A percentile compares a stretch with the other conserved stretches of the same genome.
Evolutionary conservation across 495 filamentous ascomycete genomes (phyloP).

Genomic region (Recurvomyces mirabilis): DNA sequence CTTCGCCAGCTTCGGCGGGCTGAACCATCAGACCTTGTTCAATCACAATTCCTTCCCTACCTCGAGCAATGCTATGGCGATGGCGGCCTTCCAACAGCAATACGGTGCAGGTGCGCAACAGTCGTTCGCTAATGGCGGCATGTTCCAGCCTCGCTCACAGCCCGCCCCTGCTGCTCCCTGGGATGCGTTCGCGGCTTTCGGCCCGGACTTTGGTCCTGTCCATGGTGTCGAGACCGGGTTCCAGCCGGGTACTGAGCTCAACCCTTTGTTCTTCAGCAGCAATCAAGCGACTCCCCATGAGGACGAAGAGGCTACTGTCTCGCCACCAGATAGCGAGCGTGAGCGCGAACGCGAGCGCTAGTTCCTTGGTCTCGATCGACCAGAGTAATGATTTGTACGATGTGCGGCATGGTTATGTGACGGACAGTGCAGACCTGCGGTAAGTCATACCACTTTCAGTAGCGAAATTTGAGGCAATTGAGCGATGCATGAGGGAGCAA

Average conservation of each 20-base stretch:
- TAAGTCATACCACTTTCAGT: too few relatives aligned
- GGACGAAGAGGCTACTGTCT: slow-evolving; percentile 18
- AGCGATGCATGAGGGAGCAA: too few relatives aligned
- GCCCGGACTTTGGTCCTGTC: not conserved
- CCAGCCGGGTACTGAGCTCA: slow-evolving; percentile 3
- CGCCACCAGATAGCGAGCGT: slow-evolving; percentile 11
- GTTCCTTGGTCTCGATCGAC: too few relatives aligned
- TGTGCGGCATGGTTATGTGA: too few relatives aligned
- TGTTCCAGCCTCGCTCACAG: slow-evolving; percentile 2
- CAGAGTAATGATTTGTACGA: too few relatives aligned
- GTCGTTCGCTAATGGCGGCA: not conserved
- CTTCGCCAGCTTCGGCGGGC: slow-evolving; percentile 13
- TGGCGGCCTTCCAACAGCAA: slow-evolving; percentile 9
- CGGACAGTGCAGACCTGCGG: too few relatives aligned
- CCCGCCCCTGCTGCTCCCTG: not conserved
- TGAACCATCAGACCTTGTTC: slow-evolving; percentile 6
- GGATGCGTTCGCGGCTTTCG: slow-evolving; percentile 3
- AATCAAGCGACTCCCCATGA: slow-evolving; percentile 6
- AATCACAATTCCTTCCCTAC: slow-evolving; percentile 3
- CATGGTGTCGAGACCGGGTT: not conserved
- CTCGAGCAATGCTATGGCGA: not conserved
- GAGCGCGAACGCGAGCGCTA: slow-evolving; percentile 1
- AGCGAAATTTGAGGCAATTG: too few relatives aligned
- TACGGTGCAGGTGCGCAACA: not conserved
- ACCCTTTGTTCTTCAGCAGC: slow-evolving; percentile 18